Conservation (phyloP, 23 red algal species). For the Pyropia yezoensis region DNA sequence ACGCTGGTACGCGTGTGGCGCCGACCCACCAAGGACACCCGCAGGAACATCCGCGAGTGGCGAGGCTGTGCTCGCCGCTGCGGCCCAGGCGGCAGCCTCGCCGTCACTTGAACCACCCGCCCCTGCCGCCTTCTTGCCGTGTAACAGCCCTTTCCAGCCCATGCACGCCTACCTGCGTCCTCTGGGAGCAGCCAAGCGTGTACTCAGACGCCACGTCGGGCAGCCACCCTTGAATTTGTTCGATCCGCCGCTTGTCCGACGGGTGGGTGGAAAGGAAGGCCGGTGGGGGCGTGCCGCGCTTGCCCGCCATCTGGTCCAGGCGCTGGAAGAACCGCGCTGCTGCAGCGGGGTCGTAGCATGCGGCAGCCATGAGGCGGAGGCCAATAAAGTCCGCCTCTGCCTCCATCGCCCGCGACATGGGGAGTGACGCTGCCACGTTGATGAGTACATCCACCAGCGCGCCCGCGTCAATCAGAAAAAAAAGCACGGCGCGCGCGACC, state of each 20-base stretch:
- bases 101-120: too few relatives aligned
- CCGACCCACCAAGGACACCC: too few relatives aligned
- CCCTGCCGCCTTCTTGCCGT: too few relatives aligned
- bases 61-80: too few relatives aligned
- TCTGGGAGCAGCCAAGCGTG: background rate
- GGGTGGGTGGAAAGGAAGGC: slow-evolving; percentile 78
- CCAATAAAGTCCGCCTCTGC: slow-evolving; percentile 88
- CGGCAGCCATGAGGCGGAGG: slow-evolving; percentile 46
- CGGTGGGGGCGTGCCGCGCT: slow-evolving; percentile 11
- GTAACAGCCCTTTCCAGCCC: too few relatives aligned
- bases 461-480: slow-evolving; percentile 38
- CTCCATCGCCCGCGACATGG: slow-evolving; percentile 67
- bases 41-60: too few relatives aligned
- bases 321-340: slow-evolving; percentile 58
- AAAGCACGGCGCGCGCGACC: slow-evolving; percentile 33
- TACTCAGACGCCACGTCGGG: slow-evolving; percentile 26
- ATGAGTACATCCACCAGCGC: slow-evolving; percentile 37
- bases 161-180: too few relatives aligned
- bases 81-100: too few relatives aligned
- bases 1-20: too few relatives aligned
- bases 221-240: slow-evolving; percentile 21
- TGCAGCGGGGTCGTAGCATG: slow-evolving; percentile 80
- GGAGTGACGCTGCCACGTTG: slow-evolving; percentile 46
- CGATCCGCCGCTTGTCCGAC: slow-evolving; percentile 45
- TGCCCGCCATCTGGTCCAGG: slow-evolving; percentile 17